These are phyloP conservation scores for Chlorella sp. DNA, from an alignment of 139 green algal species.

Conservation along the genomic window DNA sequence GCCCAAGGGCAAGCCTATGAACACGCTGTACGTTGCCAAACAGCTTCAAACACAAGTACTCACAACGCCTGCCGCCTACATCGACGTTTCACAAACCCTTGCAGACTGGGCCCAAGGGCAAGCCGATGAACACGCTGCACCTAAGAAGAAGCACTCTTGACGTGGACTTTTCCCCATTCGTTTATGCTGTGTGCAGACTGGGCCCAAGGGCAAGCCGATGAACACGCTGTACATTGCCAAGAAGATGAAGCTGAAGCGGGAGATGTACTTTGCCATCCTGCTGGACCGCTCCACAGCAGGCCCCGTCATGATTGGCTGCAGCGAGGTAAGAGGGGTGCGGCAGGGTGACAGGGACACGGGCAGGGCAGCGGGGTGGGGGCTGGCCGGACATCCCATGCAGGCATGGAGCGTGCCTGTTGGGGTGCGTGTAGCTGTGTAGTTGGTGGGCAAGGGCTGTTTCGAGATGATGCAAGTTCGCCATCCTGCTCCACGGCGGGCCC, in stretches of 20 bases:
- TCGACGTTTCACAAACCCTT: too few relatives aligned
- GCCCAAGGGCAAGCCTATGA: too few relatives aligned
- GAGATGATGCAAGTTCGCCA: constrained; percentile 87
- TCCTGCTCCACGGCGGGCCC: constrained; percentile 85
- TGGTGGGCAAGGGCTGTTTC: too few relatives aligned
- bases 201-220: constrained; percentile 92
- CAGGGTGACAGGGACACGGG: too few relatives aligned
- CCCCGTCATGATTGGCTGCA: constrained; percentile 89
- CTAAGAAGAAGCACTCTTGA: not conserved
- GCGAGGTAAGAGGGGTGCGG: constrained; percentile 18
- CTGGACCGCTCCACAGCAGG: constrained; percentile 87
- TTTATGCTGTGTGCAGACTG: constrained; percentile 17
- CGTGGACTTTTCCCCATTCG: not conserved
- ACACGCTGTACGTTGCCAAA: too few relatives aligned
- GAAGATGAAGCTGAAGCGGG: constrained; percentile 93
- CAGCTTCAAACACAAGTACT: too few relatives aligned
- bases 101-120: too few relatives aligned
- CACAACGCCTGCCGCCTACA: too few relatives aligned
- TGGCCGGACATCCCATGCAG: too few relatives aligned
- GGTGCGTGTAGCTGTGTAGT: too few relatives aligned
- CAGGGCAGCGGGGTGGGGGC: too few relatives aligned
- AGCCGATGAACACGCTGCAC: not conserved
- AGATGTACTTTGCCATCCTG: constrained; percentile 99
- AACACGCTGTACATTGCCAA: constrained; percentile 93
- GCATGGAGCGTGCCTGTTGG: too few relatives aligned